Conservation (phyloP, 176 grass and related monocot genomes). For the Pontederia crassipes region DNA sequence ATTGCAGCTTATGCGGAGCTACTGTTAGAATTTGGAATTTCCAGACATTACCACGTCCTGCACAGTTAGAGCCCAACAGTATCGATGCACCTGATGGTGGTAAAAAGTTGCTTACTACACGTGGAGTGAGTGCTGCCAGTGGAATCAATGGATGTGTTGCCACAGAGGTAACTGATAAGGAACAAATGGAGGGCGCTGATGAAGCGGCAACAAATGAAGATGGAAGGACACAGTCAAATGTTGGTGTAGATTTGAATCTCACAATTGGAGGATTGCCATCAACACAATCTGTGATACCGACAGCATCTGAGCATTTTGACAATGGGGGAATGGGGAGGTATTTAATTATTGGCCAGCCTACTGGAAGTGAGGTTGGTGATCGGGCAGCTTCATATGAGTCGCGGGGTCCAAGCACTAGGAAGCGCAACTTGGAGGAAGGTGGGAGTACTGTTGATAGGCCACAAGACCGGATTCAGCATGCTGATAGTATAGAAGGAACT, state of each 20-base stretch:
- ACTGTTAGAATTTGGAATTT: slow-evolving; percentile 81
- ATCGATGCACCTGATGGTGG: slow-evolving; percentile 48
- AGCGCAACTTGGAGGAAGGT: slow-evolving; percentile 89
- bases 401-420: slow-evolving; percentile 77
- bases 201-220: slow-evolving; percentile 52
- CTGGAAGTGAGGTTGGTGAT: slow-evolving; percentile 97
- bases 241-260: slow-evolving; percentile 80
- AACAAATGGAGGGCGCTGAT: slow-evolving; percentile 55
- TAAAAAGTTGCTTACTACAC: slow-evolving; percentile 49
- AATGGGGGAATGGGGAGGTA: slow-evolving; percentile 78
- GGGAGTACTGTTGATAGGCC: slow-evolving; percentile 96
- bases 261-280: slow-evolving; percentile 74
- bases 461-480: slow-evolving; percentile 46
- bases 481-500: slow-evolving; percentile 88
- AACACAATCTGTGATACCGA: slow-evolving; percentile 35
- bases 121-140: slow-evolving; percentile 77
- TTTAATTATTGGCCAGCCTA: slow-evolving; percentile 92
- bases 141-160: slow-evolving; percentile 77
- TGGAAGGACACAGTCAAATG: slow-evolving; percentile 59
- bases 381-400: slow-evolving; percentile 87
- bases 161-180: slow-evolving; percentile 42
- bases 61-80: slow-evolving; percentile 52
- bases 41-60: slow-evolving; percentile 44
- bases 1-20: slow-evolving; percentile 85
- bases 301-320: slow-evolving; percentile 31